Evolutionary conservation across 2,329 filamentous ascomycete genomes (phyloP).

Genomic region (Arthrobotrys iridis): DNA sequence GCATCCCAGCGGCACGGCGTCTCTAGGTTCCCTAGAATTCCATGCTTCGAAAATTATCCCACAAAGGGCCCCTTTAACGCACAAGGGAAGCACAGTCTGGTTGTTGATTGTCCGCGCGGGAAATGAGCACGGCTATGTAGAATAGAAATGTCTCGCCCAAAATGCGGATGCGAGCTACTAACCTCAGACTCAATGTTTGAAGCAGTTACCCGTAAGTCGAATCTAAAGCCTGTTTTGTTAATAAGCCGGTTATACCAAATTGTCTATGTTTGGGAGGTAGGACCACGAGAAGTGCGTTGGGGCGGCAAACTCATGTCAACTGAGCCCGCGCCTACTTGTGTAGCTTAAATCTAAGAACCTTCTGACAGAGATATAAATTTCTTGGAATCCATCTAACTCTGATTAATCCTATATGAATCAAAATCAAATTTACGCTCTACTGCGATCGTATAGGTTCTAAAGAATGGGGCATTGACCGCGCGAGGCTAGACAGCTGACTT

Average conservation of each 20-base stretch:
- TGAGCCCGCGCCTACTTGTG: constrained; percentile 1
- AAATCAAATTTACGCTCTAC: too few relatives aligned
- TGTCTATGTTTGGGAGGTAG: constrained; percentile 14
- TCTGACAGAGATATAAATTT: too few relatives aligned
- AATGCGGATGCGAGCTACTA: neutral
- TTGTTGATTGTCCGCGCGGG: constrained; percentile 41
- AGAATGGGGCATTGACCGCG: too few relatives aligned
- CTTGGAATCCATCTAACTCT: too few relatives aligned
- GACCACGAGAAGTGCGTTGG: neutral
- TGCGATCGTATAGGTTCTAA: too few relatives aligned
- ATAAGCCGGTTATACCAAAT: neutral
- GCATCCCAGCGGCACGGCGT: constrained; percentile 48
- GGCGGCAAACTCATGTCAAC: constrained; percentile 14
- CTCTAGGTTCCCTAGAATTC: constrained; percentile 10
- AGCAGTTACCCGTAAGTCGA: neutral
- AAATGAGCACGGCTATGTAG: constrained; percentile 21
- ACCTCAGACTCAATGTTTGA: neutral
- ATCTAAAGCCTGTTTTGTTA: neutral
- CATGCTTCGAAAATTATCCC: neutral
- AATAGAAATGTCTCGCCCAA: constrained; percentile 10
- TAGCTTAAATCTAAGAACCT: neutral
- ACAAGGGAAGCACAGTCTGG: neutral
- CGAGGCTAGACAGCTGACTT: too few relatives aligned
- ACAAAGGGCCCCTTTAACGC: constrained; percentile 13
- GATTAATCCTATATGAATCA: too few relatives aligned